phyloP scores from a whole-genome alignment of 106 monocot genomes.

The Allium cepa region DNA sequence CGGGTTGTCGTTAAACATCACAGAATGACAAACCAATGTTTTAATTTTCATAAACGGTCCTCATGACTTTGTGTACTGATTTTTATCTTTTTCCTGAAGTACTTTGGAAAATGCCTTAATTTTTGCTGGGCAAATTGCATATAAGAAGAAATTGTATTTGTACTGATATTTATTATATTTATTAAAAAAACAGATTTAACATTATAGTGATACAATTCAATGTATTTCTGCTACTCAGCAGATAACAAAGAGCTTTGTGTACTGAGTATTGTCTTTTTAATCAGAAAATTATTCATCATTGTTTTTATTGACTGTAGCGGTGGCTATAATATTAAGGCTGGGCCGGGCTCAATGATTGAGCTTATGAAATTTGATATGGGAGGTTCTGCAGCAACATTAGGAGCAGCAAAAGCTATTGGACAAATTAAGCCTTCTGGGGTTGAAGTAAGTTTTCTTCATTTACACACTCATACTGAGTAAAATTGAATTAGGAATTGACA shows the following conservation, averaged over 20 bases:
- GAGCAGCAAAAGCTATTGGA: conserved; percentile 92
- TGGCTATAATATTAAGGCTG: conserved; percentile 97
- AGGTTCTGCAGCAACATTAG: conserved; percentile 87
- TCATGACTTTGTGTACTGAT: not conserved
- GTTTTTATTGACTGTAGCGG: conserved; percentile 46
- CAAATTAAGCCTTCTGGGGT: conserved; percentile 90
- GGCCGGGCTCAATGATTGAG: conserved; percentile 71
- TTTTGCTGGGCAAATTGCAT: not conserved
- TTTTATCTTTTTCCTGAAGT: not conserved
- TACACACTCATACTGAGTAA: not conserved
- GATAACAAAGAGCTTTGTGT: too few species aligned
- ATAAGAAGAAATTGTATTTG: not conserved
- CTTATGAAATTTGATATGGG: conserved; percentile 99
- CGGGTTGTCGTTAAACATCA: not conserved
- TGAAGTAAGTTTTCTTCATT: conserved; percentile 37
- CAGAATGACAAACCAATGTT: too few species aligned
- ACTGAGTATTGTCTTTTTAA: too few species aligned
- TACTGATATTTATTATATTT: not conserved
- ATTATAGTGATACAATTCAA: not conserved
- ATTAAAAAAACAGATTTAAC: not conserved
- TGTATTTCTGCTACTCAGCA: too few species aligned
- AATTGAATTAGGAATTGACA: not conserved
- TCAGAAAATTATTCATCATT: not conserved
- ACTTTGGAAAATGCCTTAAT: too few species aligned
- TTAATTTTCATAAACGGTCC: too few species aligned